Percentiles rank a stretch among this genome's conserved stretches.
phyloP scores from a whole-genome alignment of 2,329 filamentous ascomycete genomes.

The Sporothrix globosa region DNA sequence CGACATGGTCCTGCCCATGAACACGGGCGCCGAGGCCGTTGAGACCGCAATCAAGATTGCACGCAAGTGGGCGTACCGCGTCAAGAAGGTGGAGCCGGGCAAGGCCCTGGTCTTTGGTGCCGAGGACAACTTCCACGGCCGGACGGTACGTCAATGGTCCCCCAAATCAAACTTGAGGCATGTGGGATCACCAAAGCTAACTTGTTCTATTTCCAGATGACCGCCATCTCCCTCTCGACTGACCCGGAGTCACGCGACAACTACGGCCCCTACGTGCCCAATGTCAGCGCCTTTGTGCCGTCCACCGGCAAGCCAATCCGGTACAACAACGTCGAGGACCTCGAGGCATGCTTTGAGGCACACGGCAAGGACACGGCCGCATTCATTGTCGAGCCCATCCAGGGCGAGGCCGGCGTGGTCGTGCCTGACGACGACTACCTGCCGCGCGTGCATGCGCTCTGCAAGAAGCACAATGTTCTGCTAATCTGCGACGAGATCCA shows the following conservation, averaged over 20 bases:
- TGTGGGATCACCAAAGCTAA: background rate
- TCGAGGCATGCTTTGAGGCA: slow-evolving; percentile 76
- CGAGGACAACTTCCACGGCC: slow-evolving; percentile 92
- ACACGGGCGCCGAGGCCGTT: slow-evolving; percentile 93
- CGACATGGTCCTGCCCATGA: slow-evolving; percentile 98
- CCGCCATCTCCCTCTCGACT: slow-evolving; percentile 90
- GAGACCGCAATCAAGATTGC: slow-evolving; percentile 97
- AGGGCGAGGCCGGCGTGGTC: slow-evolving; percentile 95
- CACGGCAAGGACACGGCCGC: slow-evolving; percentile 86
- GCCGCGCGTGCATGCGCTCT: slow-evolving; percentile 75
- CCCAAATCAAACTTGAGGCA: too few relatives aligned
- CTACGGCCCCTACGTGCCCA: slow-evolving; percentile 94
- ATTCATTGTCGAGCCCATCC: slow-evolving; percentile 93
- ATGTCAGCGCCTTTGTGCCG: slow-evolving; percentile 77
- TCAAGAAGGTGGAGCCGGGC: slow-evolving; percentile 83
- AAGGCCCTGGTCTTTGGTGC: slow-evolving; percentile 84
- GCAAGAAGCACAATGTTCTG: slow-evolving; percentile 92
- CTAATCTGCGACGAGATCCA: slow-evolving; percentile 99
- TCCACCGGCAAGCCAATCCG: slow-evolving; percentile 75
- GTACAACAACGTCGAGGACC: slow-evolving; percentile 82
- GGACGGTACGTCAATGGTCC: slow-evolving; percentile 67
- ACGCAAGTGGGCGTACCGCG: slow-evolving; percentile 96
- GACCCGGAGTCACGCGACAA: slow-evolving; percentile 95
- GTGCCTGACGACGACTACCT: slow-evolving; percentile 93
- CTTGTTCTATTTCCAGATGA: slow-evolving; percentile 62